phyloP scores from a whole-genome alignment of 1,284 basidiomycete genomes.

The Coriolopsis trogii region DNA sequence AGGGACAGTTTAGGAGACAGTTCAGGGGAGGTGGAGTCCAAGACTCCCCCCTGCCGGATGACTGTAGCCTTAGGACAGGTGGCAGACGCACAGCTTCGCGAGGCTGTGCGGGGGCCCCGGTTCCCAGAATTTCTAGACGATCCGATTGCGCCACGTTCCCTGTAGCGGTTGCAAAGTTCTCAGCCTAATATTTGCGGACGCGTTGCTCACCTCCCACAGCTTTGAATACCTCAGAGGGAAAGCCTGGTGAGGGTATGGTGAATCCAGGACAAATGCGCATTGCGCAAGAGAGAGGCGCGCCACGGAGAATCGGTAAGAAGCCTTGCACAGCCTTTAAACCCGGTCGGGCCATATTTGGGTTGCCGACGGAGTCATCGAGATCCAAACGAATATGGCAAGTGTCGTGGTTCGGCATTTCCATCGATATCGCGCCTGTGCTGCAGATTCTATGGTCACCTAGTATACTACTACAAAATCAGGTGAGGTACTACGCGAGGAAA shows the following conservation, averaged over 20 bases:
- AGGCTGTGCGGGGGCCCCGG: constrained; percentile 19
- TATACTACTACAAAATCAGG: too few relatives aligned
- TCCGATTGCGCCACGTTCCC: constrained; percentile 8
- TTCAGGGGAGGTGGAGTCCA: too few relatives aligned
- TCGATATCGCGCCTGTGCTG: too few relatives aligned
- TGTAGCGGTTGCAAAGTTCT: constrained; percentile 1
- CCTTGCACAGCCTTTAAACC: constrained; percentile 16
- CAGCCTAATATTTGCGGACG: background rate
- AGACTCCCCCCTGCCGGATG: too few relatives aligned
- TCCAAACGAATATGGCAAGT: constrained; percentile 12
- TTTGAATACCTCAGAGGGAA: too few relatives aligned
- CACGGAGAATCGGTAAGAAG: constrained; percentile 3
- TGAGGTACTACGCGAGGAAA: too few relatives aligned
- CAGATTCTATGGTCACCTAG: too few relatives aligned
- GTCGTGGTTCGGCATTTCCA: constrained; percentile 12
- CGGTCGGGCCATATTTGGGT: background rate
- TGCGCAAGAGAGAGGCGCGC: too few relatives aligned
- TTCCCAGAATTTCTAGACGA: constrained; percentile 16
- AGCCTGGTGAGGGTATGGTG: too few relatives aligned
- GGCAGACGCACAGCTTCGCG: constrained; percentile 14
- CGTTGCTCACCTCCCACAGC: background rate
- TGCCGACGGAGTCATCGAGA: constrained; percentile 6
- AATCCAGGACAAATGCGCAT: too few relatives aligned
- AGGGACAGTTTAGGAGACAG: too few relatives aligned
- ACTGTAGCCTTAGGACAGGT: too few relatives aligned